Evolutionary conservation across 2,329 filamentous ascomycete species (phyloP).

Genomic region (Botrytis sinoallii): DNA sequence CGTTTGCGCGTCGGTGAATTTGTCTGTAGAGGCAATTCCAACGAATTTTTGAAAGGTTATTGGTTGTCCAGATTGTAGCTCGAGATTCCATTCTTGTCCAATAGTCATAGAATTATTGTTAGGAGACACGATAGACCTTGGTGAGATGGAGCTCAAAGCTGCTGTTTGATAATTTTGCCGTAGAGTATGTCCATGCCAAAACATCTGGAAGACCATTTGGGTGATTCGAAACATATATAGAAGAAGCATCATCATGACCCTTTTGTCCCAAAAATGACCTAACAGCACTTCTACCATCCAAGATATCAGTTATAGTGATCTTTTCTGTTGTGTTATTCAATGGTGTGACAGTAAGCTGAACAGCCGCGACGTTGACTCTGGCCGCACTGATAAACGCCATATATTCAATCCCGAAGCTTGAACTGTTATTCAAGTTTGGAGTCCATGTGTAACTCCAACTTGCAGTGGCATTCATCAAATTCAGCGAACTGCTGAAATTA

Average conservation of each 20-base stretch:
- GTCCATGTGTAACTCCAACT: constrained; percentile 22
- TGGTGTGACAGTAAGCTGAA: constrained; percentile 20
- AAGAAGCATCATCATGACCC: constrained; percentile 42
- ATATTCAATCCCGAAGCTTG: constrained; percentile 61
- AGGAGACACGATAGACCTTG: constrained; percentile 26
- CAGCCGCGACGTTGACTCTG: constrained; percentile 23
- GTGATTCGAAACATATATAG: constrained; percentile 59
- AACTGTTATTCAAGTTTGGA: constrained; percentile 40
- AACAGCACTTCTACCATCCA: constrained; percentile 61
- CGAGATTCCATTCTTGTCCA: constrained; percentile 52
- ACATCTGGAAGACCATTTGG: constrained; percentile 57
- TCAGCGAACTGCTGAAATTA: constrained; percentile 59
- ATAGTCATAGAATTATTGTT: constrained; percentile 58
- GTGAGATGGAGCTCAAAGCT: constrained; percentile 39
- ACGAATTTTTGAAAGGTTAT: constrained; percentile 59
- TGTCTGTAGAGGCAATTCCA: constrained; percentile 60
- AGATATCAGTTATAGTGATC: constrained; percentile 54
- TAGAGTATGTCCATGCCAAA: constrained; percentile 54
- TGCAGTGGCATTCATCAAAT: constrained; percentile 15
- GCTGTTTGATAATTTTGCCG: constrained; percentile 37
- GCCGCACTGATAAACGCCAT: constrained; percentile 35
- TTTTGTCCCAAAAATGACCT: constrained; percentile 55
- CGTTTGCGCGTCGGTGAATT: constrained; percentile 54
- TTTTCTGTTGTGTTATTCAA: constrained; percentile 34
- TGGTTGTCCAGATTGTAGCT: constrained; percentile 48